phyloP scores from a whole-genome alignment of 2,329 filamentous ascomycete genomes.

The Nigrospora sphaerica region DNA sequence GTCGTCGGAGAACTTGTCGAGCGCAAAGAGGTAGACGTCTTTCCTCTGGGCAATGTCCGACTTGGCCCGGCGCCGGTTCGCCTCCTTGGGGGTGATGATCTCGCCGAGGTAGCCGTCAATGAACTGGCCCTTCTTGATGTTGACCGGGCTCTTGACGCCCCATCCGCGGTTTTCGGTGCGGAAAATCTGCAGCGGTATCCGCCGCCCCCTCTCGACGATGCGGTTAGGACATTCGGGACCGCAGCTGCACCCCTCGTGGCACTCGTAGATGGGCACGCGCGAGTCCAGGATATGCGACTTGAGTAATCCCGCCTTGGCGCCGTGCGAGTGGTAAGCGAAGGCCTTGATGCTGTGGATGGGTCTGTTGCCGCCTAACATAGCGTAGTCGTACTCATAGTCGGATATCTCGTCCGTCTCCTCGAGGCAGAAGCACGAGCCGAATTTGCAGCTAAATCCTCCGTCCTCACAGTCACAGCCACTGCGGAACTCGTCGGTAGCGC shows the following conservation, averaged over 20 bases:
- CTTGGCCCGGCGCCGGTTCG: slow-evolving; percentile 53
- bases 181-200: slow-evolving; percentile 69
- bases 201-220: slow-evolving; percentile 68
- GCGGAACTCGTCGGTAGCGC: slow-evolving; percentile 54
- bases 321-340: slow-evolving; percentile 60
- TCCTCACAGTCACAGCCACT: slow-evolving; percentile 62
- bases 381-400: slow-evolving; percentile 47
- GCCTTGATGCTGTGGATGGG: slow-evolving; percentile 27
- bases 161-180: slow-evolving; percentile 66
- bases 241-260: slow-evolving; percentile 65
- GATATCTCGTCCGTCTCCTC: slow-evolving; percentile 34
- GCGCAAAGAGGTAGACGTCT: slow-evolving; percentile 70
- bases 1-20: slow-evolving; percentile 70
- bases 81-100: slow-evolving; percentile 57
- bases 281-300: slow-evolving; percentile 44
- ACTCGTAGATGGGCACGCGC: slow-evolving; percentile 68
- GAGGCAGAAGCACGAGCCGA: slow-evolving; percentile 60
- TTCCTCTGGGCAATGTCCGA: slow-evolving; percentile 55
- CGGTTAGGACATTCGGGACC: slow-evolving; percentile 60
- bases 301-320: slow-evolving; percentile 43
- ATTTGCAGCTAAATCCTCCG: slow-evolving; percentile 56
- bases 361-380: slow-evolving; percentile 37
- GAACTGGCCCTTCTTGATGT: slow-evolving; percentile 66
- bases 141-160: slow-evolving; percentile 61
- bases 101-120: slow-evolving; percentile 75